Conservation (phyloP, 2,329 filamentous ascomycete genomes). For the Fusarium algeriense region DNA sequence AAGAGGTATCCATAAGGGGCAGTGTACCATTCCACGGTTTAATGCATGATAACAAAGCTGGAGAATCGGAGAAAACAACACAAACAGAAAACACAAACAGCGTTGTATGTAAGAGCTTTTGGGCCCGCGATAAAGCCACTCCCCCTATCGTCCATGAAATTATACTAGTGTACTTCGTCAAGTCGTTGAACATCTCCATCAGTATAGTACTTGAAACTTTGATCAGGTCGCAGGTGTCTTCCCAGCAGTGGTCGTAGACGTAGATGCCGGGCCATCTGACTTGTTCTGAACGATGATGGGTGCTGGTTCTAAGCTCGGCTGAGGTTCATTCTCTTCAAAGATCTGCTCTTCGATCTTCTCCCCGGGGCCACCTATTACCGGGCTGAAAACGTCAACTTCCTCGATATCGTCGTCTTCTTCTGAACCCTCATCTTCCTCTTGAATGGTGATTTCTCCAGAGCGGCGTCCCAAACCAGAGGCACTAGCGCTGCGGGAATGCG, state of each 20-base stretch:
- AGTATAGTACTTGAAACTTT: background rate
- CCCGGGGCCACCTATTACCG: constrained; percentile 59
- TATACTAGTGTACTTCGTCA: constrained; percentile 45
- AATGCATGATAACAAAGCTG: constrained; percentile 12
- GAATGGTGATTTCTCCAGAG: constrained; percentile 81
- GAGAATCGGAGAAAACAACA: constrained; percentile 31
- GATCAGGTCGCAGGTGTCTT: constrained; percentile 31
- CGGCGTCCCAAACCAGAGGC: constrained; percentile 72
- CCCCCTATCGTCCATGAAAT: constrained; percentile 26
- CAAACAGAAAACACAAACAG: constrained; percentile 30
- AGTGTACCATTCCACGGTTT: constrained; percentile 23
- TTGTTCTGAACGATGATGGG: constrained; percentile 36
- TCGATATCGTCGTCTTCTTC: constrained; percentile 63
- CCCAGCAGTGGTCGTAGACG: constrained; percentile 12
- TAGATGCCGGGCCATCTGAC: constrained; percentile 1
- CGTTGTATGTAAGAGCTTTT: constrained; percentile 26
- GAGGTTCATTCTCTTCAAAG: constrained; percentile 56
- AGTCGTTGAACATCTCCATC: constrained; percentile 39
- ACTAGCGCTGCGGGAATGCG: constrained; percentile 70
- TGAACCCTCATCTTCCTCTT: constrained; percentile 72
- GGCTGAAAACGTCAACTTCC: constrained; percentile 70
- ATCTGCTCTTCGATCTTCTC: constrained; percentile 62
- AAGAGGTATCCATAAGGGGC: constrained; percentile 44
- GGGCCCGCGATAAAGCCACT: constrained; percentile 22
- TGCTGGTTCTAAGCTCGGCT: constrained; percentile 35